Percentiles rank a stretch among this genome's conserved stretches.
Conservation (phyloP, 1,284 basidiomycete species). For the Psilocybe mexicana region DNA sequence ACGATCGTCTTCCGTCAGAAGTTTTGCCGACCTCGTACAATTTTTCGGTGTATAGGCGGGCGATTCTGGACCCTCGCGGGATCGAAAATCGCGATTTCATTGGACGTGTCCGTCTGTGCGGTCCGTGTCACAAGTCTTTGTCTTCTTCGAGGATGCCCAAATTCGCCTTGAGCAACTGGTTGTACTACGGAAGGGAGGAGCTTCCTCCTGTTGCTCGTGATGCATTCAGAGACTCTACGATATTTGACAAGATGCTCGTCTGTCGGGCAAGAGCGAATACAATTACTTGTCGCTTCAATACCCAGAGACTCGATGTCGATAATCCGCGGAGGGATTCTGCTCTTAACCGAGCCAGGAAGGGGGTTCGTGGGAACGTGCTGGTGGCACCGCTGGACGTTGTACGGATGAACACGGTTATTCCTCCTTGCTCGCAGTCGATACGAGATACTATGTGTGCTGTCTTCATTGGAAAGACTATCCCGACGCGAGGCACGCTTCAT, state of each 20-base stretch:
- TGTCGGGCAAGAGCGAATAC: conserved; percentile 5
- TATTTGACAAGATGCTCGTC: conserved; percentile 8
- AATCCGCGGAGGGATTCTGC: background rate
- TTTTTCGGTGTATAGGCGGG: background rate
- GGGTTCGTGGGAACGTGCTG: conserved; percentile 15
- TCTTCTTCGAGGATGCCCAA: background rate
- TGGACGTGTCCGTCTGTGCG: background rate
- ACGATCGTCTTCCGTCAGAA: too few relatives aligned
- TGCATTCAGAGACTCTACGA: background rate
- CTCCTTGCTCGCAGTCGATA: conserved; percentile 1
- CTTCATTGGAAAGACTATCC: conserved; percentile 1
- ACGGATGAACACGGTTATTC: conserved; percentile 4
- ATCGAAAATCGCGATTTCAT: background rate
- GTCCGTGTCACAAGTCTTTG: background rate
- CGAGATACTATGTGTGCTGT: conserved; percentile 15
- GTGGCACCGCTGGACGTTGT: conserved; percentile 10
- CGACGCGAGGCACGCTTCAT: background rate
- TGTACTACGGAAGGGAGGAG: conserved; percentile 1
- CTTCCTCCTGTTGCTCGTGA: background rate
- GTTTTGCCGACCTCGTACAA: background rate
- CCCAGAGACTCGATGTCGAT: background rate
- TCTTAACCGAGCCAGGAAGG: conserved; percentile 2
- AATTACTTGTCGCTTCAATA: conserved; percentile 7
- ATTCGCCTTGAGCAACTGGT: conserved; percentile 2
- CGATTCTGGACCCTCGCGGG: conserved; percentile 1